Percentiles rank a stretch among this genome's conserved stretches.
Conservation (phyloP, 2,329 filamentous ascomycete species). For the Fusarium temperatum region DNA sequence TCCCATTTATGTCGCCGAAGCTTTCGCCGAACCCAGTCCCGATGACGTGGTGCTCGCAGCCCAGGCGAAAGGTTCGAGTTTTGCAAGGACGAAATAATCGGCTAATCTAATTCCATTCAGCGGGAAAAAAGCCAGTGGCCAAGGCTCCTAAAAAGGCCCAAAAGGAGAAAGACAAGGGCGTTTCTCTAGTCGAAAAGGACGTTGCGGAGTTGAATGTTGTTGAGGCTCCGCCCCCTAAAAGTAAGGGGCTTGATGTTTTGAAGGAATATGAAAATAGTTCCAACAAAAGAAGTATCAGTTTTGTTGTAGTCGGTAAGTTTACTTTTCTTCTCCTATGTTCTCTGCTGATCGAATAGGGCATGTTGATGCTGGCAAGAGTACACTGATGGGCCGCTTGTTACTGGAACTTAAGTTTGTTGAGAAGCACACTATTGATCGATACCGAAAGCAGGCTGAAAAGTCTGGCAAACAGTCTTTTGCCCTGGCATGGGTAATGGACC, state of each 20-base stretch:
- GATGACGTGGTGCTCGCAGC: constrained; percentile 89
- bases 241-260: constrained; percentile 85
- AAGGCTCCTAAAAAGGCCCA: constrained; percentile 52
- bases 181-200: constrained; percentile 39
- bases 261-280: constrained; percentile 80
- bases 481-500: constrained; percentile 95
- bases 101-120: constrained; percentile 64
- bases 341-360: constrained; percentile 69
- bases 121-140: constrained; percentile 59
- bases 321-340: not conserved
- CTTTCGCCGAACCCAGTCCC: constrained; percentile 87
- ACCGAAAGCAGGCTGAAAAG: constrained; percentile 86
- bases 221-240: constrained; percentile 67
- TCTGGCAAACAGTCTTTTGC: constrained; percentile 97
- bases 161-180: constrained; percentile 53
- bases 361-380: constrained; percentile 97
- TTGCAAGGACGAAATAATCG: constrained; percentile 59
- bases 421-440: constrained; percentile 86
- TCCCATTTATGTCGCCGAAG: constrained; percentile 61
- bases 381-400: constrained; percentile 93
- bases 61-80: constrained; percentile 86
- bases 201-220: constrained; percentile 53
- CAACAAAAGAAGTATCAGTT: constrained; percentile 84
- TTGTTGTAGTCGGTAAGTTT: constrained; percentile 85
- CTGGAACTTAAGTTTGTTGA: constrained; percentile 90